phyloP scores from a whole-genome alignment of 2,329 filamentous ascomycete species.

The Pseudogymnoascus sp. region DNA sequence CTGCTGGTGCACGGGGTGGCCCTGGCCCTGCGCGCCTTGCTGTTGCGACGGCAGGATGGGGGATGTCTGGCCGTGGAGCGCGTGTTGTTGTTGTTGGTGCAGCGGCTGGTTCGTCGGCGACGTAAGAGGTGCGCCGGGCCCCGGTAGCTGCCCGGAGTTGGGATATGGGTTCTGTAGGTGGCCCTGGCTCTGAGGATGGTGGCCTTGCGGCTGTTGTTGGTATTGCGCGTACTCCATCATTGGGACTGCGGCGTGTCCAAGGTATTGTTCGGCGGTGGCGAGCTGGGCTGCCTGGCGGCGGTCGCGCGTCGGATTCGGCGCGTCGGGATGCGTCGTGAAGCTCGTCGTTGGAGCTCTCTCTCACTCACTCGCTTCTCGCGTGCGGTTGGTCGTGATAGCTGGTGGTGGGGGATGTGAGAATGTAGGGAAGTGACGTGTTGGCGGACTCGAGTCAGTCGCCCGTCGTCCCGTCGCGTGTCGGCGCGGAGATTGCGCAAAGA shows the following conservation, averaged over 20 bases:
- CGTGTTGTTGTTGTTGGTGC: conserved; percentile 44
- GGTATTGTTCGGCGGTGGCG: conserved; percentile 24
- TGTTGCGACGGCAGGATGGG: conserved; percentile 74
- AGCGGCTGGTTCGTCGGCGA: conserved; percentile 65
- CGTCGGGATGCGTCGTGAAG: not conserved
- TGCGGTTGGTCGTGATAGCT: not conserved
- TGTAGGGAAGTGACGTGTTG: not conserved
- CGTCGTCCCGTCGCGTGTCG: not conserved
- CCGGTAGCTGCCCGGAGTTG: conserved; percentile 46
- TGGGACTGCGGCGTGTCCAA: conserved; percentile 22
- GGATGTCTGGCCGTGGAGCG: conserved; percentile 58
- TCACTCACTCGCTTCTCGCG: not conserved
- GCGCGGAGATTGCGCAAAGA: not conserved
- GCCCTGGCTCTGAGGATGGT: conserved; percentile 51
- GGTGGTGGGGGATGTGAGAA: not conserved
- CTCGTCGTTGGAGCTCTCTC: not conserved
- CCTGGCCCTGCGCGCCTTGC: conserved; percentile 54
- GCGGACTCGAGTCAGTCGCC: not conserved
- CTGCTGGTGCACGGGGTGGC: conserved; percentile 52
- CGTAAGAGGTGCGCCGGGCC: conserved; percentile 47
- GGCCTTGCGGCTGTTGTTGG: conserved; percentile 53
- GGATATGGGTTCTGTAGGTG: conserved; percentile 55
- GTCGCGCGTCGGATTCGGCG: not conserved
- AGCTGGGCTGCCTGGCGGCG: conserved; percentile 10
- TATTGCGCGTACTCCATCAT: conserved; percentile 73